A percentile compares a stretch with the other conserved stretches of the same genome.
Evolutionary conservation across 768 basidiomycete genomes (phyloP).

Genomic region (Mrakia hoshinonis): DNA sequence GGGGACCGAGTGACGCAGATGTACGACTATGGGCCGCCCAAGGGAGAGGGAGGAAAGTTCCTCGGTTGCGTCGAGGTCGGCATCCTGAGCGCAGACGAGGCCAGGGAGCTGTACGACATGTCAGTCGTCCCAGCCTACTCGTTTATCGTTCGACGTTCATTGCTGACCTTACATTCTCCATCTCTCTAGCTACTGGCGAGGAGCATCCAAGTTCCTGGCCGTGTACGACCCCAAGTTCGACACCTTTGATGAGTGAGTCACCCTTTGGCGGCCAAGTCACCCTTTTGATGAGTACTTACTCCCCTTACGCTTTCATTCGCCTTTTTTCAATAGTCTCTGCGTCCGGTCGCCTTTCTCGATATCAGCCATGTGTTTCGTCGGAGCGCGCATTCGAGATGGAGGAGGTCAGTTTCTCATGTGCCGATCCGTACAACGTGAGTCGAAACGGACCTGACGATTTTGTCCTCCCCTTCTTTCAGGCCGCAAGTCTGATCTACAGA

Average conservation of each 20-base stretch:
- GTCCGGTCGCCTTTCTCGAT: conserved; percentile 88
- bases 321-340: conserved; percentile 47
- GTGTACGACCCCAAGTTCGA: conserved; percentile 76
- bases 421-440: conserved; percentile 29
- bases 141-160: not conserved
- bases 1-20: conserved; percentile 14
- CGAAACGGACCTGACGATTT: not conserved
- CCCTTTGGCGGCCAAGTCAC: not conserved
- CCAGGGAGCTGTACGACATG: conserved; percentile 78
- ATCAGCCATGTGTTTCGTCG: conserved; percentile 87
- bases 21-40: conserved; percentile 41
- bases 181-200: conserved; percentile 17
- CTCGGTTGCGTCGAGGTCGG: conserved; percentile 26
- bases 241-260: conserved; percentile 58
- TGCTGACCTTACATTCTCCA: not conserved
- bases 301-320: too few species aligned
- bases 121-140: conserved; percentile 42
- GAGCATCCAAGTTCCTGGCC: conserved; percentile 71
- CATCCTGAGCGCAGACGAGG: conserved; percentile 70
- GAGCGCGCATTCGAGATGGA: conserved; percentile 78
- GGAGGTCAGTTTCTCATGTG: conserved; percentile 52
- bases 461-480: conserved; percentile 43
- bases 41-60: conserved; percentile 61
- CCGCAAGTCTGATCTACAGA: conserved; percentile 63
- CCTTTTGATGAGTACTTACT: not conserved